Evolutionary conservation across 2,329 filamentous ascomycete species (phyloP), one percentile per base, ranked within the genome.

Genomic region (Epichloe sylvatica): DNA sequence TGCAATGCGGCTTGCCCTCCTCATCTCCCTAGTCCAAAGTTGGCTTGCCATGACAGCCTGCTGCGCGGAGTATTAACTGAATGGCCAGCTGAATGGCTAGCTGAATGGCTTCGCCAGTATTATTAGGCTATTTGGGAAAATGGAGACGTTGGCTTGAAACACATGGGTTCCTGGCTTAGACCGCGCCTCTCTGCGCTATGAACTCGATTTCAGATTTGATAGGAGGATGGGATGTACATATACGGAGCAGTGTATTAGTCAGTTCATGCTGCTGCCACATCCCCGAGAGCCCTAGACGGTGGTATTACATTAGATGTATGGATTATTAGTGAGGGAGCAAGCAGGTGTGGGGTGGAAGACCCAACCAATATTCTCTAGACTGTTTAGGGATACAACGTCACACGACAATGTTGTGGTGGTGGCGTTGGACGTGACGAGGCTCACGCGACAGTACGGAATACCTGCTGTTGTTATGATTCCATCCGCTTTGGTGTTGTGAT

Each of bases 121-220:
- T 23, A 34, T 34, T 38, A n/a, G 41, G 35, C 38, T 34, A 23
- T 44, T 34, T 13, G 23, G 35, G n/a, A 39, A 50, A 11, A 46
- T 35, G 49, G 49, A 47, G 35, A 44, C 39, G 40, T 47, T 43
- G 19, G 44, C 25, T 47, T 34, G 17, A 17, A 42, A 21, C 49
- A 17, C 49, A 51, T 23, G 49, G 49, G 45, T 44, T 51, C 39
- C 49, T 51, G 25, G 45, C 45, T 47, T 51, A 35, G 49, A 23
- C 35, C n/a, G 23, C 39, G 37, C 45, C 35, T 39, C 33, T 37
- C 17, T n/a, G 41, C 39, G 45, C 49, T 40, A 36, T 38, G 40
- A 35, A 44, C 15, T 30, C 8, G 8, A 30, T 30, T 30, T 30
- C 30, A 30, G 30, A 30, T 30, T 30, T 9, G 30, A 30, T 11